Evolutionary conservation across 805 yeast genomes (phyloP), one percentile per base, ranked within the genome.

Genomic region (Candida dendrica): DNA sequence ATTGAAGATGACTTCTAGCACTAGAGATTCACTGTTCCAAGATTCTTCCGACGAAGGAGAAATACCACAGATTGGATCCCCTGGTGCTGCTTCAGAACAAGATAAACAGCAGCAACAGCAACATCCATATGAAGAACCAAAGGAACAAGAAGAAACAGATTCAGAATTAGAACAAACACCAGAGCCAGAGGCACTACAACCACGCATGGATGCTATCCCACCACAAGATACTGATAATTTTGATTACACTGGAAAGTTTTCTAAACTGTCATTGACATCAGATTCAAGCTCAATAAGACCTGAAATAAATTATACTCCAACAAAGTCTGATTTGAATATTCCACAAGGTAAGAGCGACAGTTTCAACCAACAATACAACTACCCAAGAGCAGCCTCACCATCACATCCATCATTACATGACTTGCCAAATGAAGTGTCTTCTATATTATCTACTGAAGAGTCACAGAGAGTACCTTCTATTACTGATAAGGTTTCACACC

Each of bases 21-120:
- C 30, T 11, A 27, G 38, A 18, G 39, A 42, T 14, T 42, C 51
- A 4, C 36, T 51, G n/a, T 52, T 51, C 40, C 42, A 49, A 8
- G 57, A 51, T 27, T 47, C 54, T 4, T 47, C 52, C 3, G 53
- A 48, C 38, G 51, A 45, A 3, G 51, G 43, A 3, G 40, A 32
- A 11, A 15, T 14, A 16, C 24, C 26, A 8, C 27, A 31, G 13
- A 13, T 19, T 37, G 34, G 29, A 5, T 22, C 24, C 8, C 8
- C 24, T 22, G 24, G 24, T 22, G 8, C 24, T 6, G 24, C 6
- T 22, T 22, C 24, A 22, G 8, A 22, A 22, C 24, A 22, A 22
- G 24, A 6, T 22, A 8, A 22, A 22, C 24, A 22, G 8, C 8
- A 22, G 6, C n/a, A n/a, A n/a, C n/a, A n/a, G n/a, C n/a, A n/a